Evolutionary conservation across 768 basidiomycete species (phyloP).

Genomic region (Suillus plorans): DNA sequence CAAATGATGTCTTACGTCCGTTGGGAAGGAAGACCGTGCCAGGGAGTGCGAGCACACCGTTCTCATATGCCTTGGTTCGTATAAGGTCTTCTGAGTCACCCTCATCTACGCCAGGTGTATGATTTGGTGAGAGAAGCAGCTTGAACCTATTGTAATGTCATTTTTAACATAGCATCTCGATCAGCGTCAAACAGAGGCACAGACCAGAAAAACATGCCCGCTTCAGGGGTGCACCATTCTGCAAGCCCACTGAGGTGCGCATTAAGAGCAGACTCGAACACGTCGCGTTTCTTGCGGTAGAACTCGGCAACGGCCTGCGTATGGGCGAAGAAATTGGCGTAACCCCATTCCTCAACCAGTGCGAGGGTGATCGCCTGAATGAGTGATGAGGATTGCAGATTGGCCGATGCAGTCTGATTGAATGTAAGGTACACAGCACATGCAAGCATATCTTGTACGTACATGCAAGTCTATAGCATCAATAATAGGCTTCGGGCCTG

Average conservation of each 20-base stretch:
- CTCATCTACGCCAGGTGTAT: slow-evolving; percentile 31
- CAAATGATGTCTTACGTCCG: slow-evolving; percentile 66
- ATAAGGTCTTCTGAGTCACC: slow-evolving; percentile 77
- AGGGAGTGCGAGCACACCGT: slow-evolving; percentile 87
- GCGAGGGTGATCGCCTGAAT: slow-evolving; percentile 61
- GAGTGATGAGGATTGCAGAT: slow-evolving; percentile 64
- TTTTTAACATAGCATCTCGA: slow-evolving; percentile 17
- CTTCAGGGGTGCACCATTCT: slow-evolving; percentile 68
- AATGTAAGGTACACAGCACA: slow-evolving; percentile 12
- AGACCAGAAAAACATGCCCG: slow-evolving; percentile 90
- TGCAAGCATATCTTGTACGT: slow-evolving; percentile 27
- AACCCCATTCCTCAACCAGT: slow-evolving; percentile 70
- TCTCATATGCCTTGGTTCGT: slow-evolving; percentile 68
- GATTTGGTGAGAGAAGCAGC: slow-evolving; percentile 44
- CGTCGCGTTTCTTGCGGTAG: slow-evolving; percentile 70
- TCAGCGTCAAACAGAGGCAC: slow-evolving; percentile 23
- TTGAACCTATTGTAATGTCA: slow-evolving; percentile 57
- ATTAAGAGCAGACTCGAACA: slow-evolving; percentile 75
- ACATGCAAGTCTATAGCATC: slow-evolving; percentile 72
- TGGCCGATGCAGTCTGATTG: slow-evolving; percentile 60
- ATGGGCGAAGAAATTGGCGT: slow-evolving; percentile 72
- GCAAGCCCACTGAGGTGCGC: slow-evolving; percentile 77
- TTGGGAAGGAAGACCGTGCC: slow-evolving; percentile 81
- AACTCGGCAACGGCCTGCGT: slow-evolving; percentile 67
- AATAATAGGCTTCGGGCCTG: slow-evolving; percentile 69